Conservation (phyloP, 2,329 filamentous ascomycete species). For the Plenodomus lindquistii region DNA sequence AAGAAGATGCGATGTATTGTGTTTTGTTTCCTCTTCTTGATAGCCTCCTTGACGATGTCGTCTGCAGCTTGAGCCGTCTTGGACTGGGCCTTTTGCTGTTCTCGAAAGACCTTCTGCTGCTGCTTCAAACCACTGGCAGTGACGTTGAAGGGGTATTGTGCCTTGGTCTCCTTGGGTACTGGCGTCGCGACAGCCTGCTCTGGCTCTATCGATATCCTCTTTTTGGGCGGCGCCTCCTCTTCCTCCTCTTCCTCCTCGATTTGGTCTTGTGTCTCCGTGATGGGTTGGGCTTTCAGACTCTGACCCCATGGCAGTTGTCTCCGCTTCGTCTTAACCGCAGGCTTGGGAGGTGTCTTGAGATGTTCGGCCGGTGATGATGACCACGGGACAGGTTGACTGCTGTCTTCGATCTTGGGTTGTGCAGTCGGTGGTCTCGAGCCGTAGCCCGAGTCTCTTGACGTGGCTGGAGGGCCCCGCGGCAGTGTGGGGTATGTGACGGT, state of each 20-base stretch:
- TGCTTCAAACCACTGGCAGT: constrained; percentile 76
- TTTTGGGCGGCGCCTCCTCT: constrained; percentile 25
- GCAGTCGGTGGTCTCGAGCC: constrained; percentile 29
- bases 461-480: constrained; percentile 19
- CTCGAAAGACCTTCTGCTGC: constrained; percentile 72
- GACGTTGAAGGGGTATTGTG: constrained; percentile 67
- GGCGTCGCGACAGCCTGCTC: constrained; percentile 50
- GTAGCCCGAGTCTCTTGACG: constrained; percentile 44
- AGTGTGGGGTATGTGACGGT: constrained; percentile 49
- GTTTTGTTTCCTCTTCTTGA: constrained; percentile 49
- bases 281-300: constrained; percentile 37
- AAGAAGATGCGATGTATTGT: constrained; percentile 66
- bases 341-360: constrained; percentile 37
- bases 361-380: constrained; percentile 65
- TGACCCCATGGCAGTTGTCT: constrained; percentile 63
- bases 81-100: constrained; percentile 60
- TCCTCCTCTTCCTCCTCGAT: constrained; percentile 22
- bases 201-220: constrained; percentile 38
- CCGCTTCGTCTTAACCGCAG: constrained; percentile 19
- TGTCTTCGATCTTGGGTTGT: constrained; percentile 34
- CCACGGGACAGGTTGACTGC: constrained; percentile 70
- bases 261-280: constrained; percentile 20
- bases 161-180: constrained; percentile 42
- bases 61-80: constrained; percentile 42
- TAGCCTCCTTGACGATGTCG: constrained; percentile 55